These are phyloP conservation scores for Xylariales sp. DNA, from an alignment of 2,329 filamentous ascomycete species.

Conservation along the genomic window DNA sequence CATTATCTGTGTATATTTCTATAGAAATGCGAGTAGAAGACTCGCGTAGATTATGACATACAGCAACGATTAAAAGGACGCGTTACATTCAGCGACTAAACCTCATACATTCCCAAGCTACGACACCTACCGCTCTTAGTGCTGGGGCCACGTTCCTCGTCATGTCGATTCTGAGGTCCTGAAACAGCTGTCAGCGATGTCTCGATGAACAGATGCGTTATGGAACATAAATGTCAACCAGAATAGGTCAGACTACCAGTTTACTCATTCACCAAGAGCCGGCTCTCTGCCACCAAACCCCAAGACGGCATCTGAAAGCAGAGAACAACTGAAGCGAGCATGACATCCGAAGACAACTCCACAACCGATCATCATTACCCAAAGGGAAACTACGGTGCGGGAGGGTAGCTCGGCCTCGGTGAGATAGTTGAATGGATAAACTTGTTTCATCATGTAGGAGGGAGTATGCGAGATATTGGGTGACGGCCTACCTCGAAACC, in stretches of 20 bases:
- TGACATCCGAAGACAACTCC: constrained; percentile 59
- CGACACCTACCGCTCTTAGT: constrained; percentile 1
- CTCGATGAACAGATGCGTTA: too few relatives aligned
- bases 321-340: constrained; percentile 55
- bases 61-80: too few relatives aligned
- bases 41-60: background rate
- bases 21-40: constrained; percentile 7
- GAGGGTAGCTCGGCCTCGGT: constrained; percentile 65
- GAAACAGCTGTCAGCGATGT: too few relatives aligned
- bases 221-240: constrained; percentile 1
- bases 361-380: constrained; percentile 65
- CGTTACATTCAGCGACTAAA: too few relatives aligned
- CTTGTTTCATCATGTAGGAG: constrained; percentile 53
- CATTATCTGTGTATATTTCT: constrained; percentile 11
- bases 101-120: too few relatives aligned
- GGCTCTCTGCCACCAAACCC: constrained; percentile 43
- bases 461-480: constrained; percentile 1
- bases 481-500: background rate
- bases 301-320: constrained; percentile 54
- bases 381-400: constrained; percentile 57
- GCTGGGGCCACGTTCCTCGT: too few relatives aligned
- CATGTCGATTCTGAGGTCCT: too few relatives aligned
- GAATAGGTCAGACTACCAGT: constrained; percentile 58
- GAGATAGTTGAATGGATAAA: constrained; percentile 75
- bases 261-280: constrained; percentile 63